Evolutionary conservation across 306 rosid species (phyloP).

Genomic region (Cicer yamashitae): DNA sequence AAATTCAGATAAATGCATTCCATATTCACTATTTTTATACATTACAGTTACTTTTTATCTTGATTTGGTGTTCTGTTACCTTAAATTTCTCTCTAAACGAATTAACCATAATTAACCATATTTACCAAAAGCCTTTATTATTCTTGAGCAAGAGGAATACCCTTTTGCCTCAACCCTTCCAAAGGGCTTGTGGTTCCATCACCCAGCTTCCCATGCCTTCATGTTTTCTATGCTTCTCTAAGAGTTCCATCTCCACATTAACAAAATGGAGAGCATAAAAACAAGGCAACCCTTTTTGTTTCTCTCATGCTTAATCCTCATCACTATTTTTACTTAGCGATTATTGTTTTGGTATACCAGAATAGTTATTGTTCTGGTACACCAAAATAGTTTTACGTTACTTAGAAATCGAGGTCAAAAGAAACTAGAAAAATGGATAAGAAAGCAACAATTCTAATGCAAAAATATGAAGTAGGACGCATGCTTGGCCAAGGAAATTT

Average conservation of each 20-base stretch:
- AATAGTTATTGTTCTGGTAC: neutral
- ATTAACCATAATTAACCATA: neutral
- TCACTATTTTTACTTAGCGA: neutral
- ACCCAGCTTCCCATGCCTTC: constrained; percentile 30
- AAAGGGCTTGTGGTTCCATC: constrained; percentile 34
- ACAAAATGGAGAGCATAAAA: constrained; percentile 8
- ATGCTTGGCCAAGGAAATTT: constrained; percentile 68
- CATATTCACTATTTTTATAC: constrained; percentile 36
- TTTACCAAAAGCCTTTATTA: neutral
- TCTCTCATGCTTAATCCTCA: neutral
- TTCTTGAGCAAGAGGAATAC: neutral
- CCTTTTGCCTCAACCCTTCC: constrained; percentile 38
- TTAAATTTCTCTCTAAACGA: constrained; percentile 35
- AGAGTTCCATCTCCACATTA: neutral
- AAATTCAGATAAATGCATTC: neutral
- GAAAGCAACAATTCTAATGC: constrained; percentile 51
- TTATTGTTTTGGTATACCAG: too few relatives aligned
- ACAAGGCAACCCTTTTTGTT: neutral
- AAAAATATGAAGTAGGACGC: constrained; percentile 59
- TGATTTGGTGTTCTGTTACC: constrained; percentile 36
- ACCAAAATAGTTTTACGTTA: too few relatives aligned
- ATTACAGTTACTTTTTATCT: neutral
- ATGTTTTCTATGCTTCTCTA: constrained; percentile 9
- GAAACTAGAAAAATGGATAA: constrained; percentile 39
- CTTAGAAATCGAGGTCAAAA: too few relatives aligned